Conservation (phyloP, 2,329 filamentous ascomycete species). For the Sarocladium brachiariae region DNA sequence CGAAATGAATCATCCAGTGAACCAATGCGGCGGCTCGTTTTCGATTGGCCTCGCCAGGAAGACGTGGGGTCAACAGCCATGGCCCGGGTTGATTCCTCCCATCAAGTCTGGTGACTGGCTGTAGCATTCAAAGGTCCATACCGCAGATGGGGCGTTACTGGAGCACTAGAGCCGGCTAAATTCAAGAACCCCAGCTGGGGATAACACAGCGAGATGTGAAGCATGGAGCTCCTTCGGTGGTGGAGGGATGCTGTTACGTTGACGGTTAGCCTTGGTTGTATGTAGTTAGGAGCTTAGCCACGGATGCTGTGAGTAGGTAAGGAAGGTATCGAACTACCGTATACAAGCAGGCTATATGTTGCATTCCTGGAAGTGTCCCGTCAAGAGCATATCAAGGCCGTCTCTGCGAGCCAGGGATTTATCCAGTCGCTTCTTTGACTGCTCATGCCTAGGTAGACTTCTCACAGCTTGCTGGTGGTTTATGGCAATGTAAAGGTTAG, state of each 20-base stretch:
- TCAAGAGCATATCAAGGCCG: too few relatives aligned
- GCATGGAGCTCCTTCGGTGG: background rate
- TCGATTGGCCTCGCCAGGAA: background rate
- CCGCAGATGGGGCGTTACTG: background rate
- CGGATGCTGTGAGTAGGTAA: too few relatives aligned
- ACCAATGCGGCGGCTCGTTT: constrained; percentile 1
- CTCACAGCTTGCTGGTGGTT: too few relatives aligned
- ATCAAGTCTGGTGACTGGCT: background rate
- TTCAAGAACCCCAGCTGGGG: background rate
- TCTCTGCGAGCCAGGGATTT: too few relatives aligned
- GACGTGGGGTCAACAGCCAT: background rate
- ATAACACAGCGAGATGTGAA: background rate
- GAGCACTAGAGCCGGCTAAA: constrained; percentile 5
- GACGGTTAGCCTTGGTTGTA: background rate
- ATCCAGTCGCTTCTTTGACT: too few relatives aligned
- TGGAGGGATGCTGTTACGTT: background rate
- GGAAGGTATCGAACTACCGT: too few relatives aligned
- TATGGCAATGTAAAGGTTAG: too few relatives aligned
- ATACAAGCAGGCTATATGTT: too few relatives aligned
- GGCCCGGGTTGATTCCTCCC: background rate
- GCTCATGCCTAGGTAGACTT: too few relatives aligned
- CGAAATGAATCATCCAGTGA: background rate
- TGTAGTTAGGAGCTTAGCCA: background rate
- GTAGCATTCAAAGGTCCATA: background rate
- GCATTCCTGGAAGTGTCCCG: too few relatives aligned